Conservation (phyloP, 129 eudicot species). For the Flaveria brownii region DNA sequence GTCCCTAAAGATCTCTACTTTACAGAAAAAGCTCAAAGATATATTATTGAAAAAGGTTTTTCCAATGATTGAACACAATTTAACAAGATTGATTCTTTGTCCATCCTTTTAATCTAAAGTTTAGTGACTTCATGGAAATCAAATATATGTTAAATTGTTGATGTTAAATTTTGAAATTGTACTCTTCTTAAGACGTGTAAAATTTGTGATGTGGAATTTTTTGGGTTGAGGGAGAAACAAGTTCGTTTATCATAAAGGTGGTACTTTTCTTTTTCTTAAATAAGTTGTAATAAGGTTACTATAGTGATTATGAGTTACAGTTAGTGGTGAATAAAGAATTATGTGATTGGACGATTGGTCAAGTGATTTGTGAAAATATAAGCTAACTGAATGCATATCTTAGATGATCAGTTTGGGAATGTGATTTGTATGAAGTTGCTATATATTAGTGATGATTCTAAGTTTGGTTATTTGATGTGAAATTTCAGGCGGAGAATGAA, state of each 20-base stretch:
- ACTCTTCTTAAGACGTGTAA: background rate
- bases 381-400: background rate
- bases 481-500: conserved; percentile 74
- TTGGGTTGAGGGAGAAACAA: background rate
- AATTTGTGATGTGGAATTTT: background rate
- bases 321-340: background rate
- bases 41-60: too few relatives aligned
- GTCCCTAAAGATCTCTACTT: too few relatives aligned
- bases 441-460: conserved; percentile 1
- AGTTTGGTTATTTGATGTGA: conserved; percentile 22
- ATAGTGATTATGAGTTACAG: conserved; percentile 9
- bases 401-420: background rate
- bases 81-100: too few relatives aligned
- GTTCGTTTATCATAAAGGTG: conserved; percentile 3
- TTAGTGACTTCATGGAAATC: background rate
- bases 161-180: background rate
- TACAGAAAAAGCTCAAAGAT: too few relatives aligned
- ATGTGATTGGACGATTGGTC: conserved; percentile 7
- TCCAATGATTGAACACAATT: too few relatives aligned
- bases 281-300: conserved; percentile 10
- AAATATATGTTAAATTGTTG: background rate
- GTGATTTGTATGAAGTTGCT: background rate
- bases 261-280: background rate
- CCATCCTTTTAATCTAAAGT: background rate
- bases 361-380: conserved; percentile 13